phyloP scores from a whole-genome alignment of 805 yeast species.

The Metschnikowia lochheadii region DNA sequence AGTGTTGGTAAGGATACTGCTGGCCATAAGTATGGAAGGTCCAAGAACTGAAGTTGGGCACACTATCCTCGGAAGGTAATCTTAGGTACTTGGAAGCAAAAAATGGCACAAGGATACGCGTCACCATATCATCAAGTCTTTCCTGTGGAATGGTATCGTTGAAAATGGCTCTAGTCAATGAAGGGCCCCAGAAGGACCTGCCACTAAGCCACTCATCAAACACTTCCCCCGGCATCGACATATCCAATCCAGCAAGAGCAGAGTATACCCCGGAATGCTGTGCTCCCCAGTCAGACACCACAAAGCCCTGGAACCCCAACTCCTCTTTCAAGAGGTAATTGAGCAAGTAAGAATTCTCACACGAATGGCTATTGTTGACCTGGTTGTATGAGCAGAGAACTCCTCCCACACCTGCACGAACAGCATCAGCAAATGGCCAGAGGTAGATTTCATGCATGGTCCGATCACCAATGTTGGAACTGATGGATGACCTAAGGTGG shows the following conservation, averaged over 20 bases:
- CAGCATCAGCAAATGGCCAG: slow-evolving; percentile 66
- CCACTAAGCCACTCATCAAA: slow-evolving; percentile 53
- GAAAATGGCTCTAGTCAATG: slow-evolving; percentile 50
- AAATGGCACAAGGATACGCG: slow-evolving; percentile 55
- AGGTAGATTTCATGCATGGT: slow-evolving; percentile 58
- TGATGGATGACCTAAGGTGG: slow-evolving; percentile 38
- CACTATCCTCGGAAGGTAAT: slow-evolving; percentile 38
- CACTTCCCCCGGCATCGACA: slow-evolving; percentile 61
- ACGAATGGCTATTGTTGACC: slow-evolving; percentile 54
- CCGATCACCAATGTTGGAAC: slow-evolving; percentile 55
- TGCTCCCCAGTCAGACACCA: slow-evolving; percentile 67
- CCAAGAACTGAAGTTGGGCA: slow-evolving; percentile 58
- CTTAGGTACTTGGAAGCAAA: slow-evolving; percentile 39
- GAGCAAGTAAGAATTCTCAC: slow-evolving; percentile 54
- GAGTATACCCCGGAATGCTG: slow-evolving; percentile 55
- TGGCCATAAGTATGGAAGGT: slow-evolving; percentile 53
- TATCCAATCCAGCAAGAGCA: slow-evolving; percentile 57
- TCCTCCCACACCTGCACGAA: slow-evolving; percentile 56
- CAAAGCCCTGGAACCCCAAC: slow-evolving; percentile 63
- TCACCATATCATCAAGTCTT: slow-evolving; percentile 59
- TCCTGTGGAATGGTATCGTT: slow-evolving; percentile 52
- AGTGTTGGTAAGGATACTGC: slow-evolving; percentile 48
- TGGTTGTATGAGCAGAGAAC: slow-evolving; percentile 60
- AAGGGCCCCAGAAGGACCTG: slow-evolving; percentile 55
- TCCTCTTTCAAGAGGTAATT: slow-evolving; percentile 57